phyloP scores from a whole-genome alignment of 495 filamentous ascomycete genomes.

The Cenococcum geophilum region DNA sequence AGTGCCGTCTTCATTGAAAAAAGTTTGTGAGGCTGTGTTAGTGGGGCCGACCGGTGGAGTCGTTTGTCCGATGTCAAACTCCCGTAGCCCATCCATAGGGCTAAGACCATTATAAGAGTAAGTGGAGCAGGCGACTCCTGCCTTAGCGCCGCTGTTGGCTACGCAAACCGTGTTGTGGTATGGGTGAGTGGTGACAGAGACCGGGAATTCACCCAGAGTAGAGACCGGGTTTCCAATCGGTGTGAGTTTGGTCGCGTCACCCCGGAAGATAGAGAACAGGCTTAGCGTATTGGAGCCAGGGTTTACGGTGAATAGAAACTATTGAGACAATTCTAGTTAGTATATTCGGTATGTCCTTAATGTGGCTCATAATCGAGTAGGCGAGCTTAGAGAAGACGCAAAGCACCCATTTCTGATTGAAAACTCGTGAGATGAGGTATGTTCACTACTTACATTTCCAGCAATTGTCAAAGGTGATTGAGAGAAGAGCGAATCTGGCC shows the following conservation, averaged over 20 bases:
- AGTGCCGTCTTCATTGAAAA: constrained; percentile 8
- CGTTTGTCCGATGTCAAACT: constrained; percentile 5
- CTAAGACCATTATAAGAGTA: background rate
- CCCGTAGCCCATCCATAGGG: constrained; percentile 5
- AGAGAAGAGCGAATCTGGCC: constrained; percentile 9
- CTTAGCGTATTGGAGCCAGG: constrained; percentile 1
- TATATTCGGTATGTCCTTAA: too few species aligned
- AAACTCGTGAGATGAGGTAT: background rate
- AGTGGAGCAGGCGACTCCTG: constrained; percentile 5
- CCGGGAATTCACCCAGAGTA: constrained; percentile 5
- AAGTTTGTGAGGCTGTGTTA: constrained; percentile 11
- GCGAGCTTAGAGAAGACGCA: too few species aligned
- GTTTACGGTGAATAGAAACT: constrained; percentile 14
- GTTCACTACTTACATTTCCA: constrained; percentile 4
- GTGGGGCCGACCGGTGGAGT: constrained; percentile 9
- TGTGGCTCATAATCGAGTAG: background rate
- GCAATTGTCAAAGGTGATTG: constrained; percentile 1
- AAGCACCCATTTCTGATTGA: too few species aligned
- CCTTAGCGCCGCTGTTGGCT: constrained; percentile 6
- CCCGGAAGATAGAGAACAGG: constrained; percentile 2
- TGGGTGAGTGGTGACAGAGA: background rate
- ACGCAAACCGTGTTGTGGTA: constrained; percentile 8
- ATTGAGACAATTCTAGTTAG: background rate
- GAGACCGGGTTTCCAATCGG: background rate
- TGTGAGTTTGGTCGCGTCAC: constrained; percentile 6